These are phyloP conservation scores for Populus alba DNA, from an alignment of 345 rosid species.

Conservation along the genomic window DNA sequence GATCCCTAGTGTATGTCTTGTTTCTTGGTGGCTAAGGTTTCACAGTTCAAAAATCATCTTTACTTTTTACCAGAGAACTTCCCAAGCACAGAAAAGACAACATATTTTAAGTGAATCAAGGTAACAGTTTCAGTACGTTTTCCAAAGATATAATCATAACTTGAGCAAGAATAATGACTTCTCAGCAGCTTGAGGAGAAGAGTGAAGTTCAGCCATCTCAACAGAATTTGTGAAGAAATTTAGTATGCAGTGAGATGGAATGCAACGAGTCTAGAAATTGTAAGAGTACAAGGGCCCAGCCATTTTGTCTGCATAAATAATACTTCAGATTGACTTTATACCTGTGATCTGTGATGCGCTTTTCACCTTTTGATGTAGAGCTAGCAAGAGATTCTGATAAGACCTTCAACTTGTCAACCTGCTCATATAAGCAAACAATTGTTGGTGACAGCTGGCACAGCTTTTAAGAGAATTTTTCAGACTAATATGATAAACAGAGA, in stretches of 20 bases:
- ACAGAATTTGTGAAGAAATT: neutral
- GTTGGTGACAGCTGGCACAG: neutral
- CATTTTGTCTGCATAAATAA: neutral
- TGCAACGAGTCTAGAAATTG: neutral
- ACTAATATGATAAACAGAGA: neutral
- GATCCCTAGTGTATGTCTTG: neutral
- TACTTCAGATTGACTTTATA: constrained; percentile 21
- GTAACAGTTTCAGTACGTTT: neutral
- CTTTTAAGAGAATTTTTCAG: neutral
- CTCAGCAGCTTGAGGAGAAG: neutral
- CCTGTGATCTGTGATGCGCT: constrained; percentile 84
- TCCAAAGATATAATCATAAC: neutral
- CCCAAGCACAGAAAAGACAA: neutral
- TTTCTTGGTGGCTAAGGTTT: neutral
- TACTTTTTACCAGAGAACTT: neutral
- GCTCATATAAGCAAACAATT: constrained; percentile 22
- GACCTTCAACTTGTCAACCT: constrained; percentile 93
- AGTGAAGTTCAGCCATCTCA: neutral
- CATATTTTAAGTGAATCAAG: neutral
- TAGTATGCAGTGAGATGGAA: neutral
- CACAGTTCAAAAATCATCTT: neutral
- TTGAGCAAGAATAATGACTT: neutral
- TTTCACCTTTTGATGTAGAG: constrained; percentile 77
- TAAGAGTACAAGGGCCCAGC: neutral
- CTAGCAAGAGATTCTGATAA: constrained; percentile 83